Evolutionary conservation across 257 asterid genomes (phyloP).

Genomic region (Cordia subcordata): DNA sequence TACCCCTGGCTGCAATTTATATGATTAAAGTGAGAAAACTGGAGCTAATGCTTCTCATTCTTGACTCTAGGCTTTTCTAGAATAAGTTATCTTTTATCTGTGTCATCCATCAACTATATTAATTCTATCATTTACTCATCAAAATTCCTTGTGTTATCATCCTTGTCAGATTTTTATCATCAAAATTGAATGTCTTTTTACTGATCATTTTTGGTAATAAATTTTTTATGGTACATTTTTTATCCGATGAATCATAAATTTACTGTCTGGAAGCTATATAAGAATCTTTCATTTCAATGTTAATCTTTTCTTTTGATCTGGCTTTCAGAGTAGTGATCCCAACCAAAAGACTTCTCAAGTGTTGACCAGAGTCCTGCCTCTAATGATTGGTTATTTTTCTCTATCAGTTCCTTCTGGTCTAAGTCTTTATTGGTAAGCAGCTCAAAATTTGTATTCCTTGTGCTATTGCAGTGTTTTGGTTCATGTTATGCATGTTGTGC

Average conservation of each 20-base stretch:
- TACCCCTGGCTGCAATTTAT: no score
- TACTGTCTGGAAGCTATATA: neutral
- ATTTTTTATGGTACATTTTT: no score
- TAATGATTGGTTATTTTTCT: conserved; percentile 93
- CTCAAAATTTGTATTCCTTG: neutral
- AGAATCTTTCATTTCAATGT: neutral
- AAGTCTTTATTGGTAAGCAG: conserved; percentile 84
- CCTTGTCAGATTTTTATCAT: no score
- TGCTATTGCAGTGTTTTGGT: no score
- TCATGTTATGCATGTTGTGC: no score
- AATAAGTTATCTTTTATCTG: no score
- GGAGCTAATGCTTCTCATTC: neutral
- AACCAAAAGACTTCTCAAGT: conserved; percentile 81
- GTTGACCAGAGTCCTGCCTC: conserved; percentile 75
- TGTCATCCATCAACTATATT: no score
- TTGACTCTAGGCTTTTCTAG: neutral
- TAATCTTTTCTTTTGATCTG: conserved; percentile 10
- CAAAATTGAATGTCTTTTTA: no score
- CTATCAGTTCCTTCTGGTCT: conserved; percentile 97
- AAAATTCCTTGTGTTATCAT: no score
- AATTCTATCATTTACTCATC: no score
- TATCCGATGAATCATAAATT: neutral
- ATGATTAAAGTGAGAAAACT: no score
- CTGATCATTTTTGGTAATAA: no score
- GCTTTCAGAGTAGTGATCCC: conserved; percentile 83